These are phyloP conservation scores for Termitomyces sp. DNA, from an alignment of 768 basidiomycete species.

Conservation along the genomic window DNA sequence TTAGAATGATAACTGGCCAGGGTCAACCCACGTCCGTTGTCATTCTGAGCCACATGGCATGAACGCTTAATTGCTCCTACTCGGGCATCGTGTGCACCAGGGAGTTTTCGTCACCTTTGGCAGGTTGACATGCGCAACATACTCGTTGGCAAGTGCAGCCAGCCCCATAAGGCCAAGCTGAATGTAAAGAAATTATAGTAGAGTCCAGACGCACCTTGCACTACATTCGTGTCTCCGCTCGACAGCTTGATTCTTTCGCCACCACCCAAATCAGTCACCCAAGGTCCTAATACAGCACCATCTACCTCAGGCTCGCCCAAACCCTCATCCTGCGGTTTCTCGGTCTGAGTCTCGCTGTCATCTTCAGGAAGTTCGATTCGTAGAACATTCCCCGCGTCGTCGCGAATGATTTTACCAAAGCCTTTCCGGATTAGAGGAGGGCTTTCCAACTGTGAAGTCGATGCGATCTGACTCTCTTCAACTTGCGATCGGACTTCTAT, in stretches of 20 bases:
- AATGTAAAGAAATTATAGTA: constrained; percentile 5
- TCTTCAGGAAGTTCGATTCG: constrained; percentile 64
- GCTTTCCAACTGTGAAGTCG: constrained; percentile 14
- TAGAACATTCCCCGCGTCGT: constrained; percentile 72
- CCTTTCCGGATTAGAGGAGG: constrained; percentile 47
- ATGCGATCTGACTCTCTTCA: constrained; percentile 10
- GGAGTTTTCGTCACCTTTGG: background rate
- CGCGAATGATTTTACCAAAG: constrained; percentile 79
- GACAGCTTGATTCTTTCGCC: constrained; percentile 18
- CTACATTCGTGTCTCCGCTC: constrained; percentile 24
- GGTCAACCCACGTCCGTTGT: constrained; percentile 1
- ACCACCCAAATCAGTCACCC: constrained; percentile 36
- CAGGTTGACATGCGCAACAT: background rate
- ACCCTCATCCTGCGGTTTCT: constrained; percentile 37
- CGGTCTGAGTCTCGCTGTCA: constrained; percentile 34
- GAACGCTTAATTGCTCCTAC: constrained; percentile 1
- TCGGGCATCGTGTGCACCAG: constrained; percentile 13
- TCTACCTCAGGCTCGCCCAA: constrained; percentile 34
- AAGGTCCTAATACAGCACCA: constrained; percentile 28
- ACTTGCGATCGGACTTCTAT: constrained; percentile 13
- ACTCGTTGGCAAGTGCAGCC: background rate
- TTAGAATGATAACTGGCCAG: constrained; percentile 5
- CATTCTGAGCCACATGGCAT: constrained; percentile 4
- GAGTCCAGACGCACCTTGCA: constrained; percentile 29
- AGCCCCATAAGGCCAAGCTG: constrained; percentile 11